phyloP scores from a whole-genome alignment of 2,329 filamentous ascomycete species.

The Colletotrichum musae region DNA sequence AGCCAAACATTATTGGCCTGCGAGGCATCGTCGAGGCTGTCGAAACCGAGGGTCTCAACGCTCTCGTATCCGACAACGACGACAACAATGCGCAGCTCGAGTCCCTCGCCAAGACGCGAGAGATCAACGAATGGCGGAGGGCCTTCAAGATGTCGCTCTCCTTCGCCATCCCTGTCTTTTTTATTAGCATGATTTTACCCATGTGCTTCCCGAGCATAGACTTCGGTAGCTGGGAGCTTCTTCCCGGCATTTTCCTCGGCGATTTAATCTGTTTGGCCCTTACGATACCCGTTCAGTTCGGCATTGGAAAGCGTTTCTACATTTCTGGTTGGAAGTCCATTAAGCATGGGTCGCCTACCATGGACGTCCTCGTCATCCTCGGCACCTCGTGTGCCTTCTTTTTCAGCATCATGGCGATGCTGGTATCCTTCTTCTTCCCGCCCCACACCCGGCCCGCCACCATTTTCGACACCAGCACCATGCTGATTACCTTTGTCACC shows the following conservation, averaged over 20 bases:
- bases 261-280: slow-evolving; percentile 87
- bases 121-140: slow-evolving; percentile 92
- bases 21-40: slow-evolving; percentile 86
- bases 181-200: slow-evolving; percentile 94
- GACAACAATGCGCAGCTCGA: slow-evolving; percentile 98
- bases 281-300: slow-evolving; percentile 95
- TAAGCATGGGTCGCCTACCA: slow-evolving; percentile 91
- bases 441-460: slow-evolving; percentile 88
- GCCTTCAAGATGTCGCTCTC: slow-evolving; percentile 83
- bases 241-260: slow-evolving; percentile 87
- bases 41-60: slow-evolving; percentile 88
- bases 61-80: slow-evolving; percentile 89
- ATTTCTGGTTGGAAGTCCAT: slow-evolving; percentile 93
- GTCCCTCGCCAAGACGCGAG: slow-evolving; percentile 94
- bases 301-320: slow-evolving; percentile 95
- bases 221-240: slow-evolving; percentile 77
- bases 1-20: slow-evolving; percentile 80
- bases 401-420: slow-evolving; percentile 91
- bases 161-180: slow-evolving; percentile 91
- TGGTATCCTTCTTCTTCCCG: slow-evolving; percentile 81
- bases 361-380: slow-evolving; percentile 96
- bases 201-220: slow-evolving; percentile 86
- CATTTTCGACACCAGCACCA: slow-evolving; percentile 97
- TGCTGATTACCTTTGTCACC: slow-evolving; percentile 97
- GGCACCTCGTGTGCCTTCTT: slow-evolving; percentile 97